Base-by-base conservation (phyloP, 768 basidiomycete genomes). In the Fistulinella prunicolor region DNA sequence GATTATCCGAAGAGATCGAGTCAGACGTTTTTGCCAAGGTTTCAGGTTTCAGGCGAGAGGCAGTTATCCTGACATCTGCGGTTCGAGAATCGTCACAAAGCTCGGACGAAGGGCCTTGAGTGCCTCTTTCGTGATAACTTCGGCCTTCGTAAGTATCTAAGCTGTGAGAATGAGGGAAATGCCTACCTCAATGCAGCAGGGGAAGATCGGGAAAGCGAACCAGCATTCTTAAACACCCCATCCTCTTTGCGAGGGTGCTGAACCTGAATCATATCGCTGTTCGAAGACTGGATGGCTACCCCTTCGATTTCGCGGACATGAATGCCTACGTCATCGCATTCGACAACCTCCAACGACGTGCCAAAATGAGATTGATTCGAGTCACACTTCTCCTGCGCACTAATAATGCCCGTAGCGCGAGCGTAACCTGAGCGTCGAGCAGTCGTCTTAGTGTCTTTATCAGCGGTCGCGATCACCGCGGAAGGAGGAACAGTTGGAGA, bases 71-170 rank as follows among this genome's bases (percentile, higher is more conserved):
- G 30, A 32, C 14, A 1, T 47, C 38, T 5, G 42, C 35, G 9
- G 6, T 19, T 42, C 12, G 34, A 24, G 1, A 9, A 32, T 43
- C 29, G 12, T 44, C 23, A 14, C 45, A 3, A 2, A 24, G 6
- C 3, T 24, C 19, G 9, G 37, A 44, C 23, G 42, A 14, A 4
- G n/a, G 36, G 20, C 41, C 26, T 12, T 12, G 21, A 20, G 16
- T 20, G 9, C 20, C 16, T 20, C n/a, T 36, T 8, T 8, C 19
- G 4, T 4, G n/a, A 22, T 23, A 8, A 16, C 43, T 50, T 36
- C 9, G 9, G 9, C 37, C 19, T 49, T 23, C n/a, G 14, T 62
- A 5, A 53, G 51, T 10, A 39, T 37, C 26, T 28, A 26, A 9
- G 1, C n/a, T 4, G 20, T 14, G 12, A 9, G 13, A n/a, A 22